Evolutionary conservation across 1,139 yeast species (phyloP).

Genomic region (Wickerhamomyces sp.): DNA sequence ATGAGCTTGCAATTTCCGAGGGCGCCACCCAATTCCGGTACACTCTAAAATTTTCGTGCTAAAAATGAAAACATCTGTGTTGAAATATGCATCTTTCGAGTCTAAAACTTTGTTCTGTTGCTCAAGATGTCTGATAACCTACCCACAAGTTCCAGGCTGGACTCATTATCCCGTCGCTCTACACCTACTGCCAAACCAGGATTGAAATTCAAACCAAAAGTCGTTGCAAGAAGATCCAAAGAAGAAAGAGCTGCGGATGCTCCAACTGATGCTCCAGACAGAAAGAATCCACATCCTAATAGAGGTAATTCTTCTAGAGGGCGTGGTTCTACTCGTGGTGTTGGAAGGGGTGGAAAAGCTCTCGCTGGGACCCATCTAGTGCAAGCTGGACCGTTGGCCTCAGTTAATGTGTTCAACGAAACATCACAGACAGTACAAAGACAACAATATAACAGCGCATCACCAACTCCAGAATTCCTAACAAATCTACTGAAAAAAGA

Average conservation of each 20-base stretch:
- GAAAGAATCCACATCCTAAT: conserved; percentile 14
- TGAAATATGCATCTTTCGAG: neutral
- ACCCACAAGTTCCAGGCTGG: conserved; percentile 25
- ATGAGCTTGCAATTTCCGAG: neutral
- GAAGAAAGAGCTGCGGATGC: conserved; percentile 80
- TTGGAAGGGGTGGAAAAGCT: conserved; percentile 32
- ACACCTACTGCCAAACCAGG: conserved; percentile 39
- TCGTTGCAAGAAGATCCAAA: conserved; percentile 73
- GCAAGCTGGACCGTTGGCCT: conserved; percentile 66
- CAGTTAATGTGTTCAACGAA: conserved; percentile 50
- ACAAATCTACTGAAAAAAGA: conserved; percentile 11
- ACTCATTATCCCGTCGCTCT: conserved; percentile 30
- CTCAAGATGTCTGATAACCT: conserved; percentile 19
- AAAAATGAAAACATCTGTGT: neutral
- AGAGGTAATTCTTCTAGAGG: conserved; percentile 25
- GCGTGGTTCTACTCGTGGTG: conserved; percentile 27
- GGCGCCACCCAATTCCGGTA: conserved; percentile 11
- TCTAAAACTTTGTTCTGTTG: neutral
- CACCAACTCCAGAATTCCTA: conserved; percentile 24
- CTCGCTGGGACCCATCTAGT: conserved; percentile 65
- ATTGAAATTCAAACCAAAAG: conserved; percentile 75
- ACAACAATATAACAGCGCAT: conserved; percentile 7
- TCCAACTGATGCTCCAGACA: conserved; percentile 35
- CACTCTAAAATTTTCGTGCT: neutral
- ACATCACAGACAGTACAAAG: conserved; percentile 25